Conservation (phyloP, 106 monocot species). For the Dioscorea alata region DNA sequence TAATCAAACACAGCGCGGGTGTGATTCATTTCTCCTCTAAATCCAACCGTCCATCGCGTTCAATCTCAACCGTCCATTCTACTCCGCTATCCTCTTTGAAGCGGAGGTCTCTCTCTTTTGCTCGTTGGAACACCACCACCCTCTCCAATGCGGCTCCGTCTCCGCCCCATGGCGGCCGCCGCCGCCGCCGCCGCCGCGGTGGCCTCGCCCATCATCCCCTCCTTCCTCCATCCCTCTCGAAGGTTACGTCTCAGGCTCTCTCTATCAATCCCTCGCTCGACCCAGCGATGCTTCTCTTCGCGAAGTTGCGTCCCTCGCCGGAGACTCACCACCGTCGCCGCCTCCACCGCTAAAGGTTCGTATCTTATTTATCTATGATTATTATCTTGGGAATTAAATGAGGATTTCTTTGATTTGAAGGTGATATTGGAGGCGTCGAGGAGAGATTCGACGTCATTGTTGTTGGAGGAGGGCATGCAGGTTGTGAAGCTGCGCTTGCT, state of each 20-base stretch:
- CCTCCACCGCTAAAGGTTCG: conserved; percentile 20
- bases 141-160: conserved; percentile 31
- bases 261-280: not conserved
- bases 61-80: too few species aligned
- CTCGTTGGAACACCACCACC: too few species aligned
- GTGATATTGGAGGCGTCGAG: conserved; percentile 5
- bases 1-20: too few species aligned
- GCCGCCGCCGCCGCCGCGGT: conserved; percentile 8
- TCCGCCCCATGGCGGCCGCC: conserved; percentile 25
- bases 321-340: conserved; percentile 17
- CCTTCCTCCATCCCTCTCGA: conserved; percentile 1
- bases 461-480: conserved; percentile 97
- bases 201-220: conserved; percentile 8
- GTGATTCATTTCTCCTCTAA: too few species aligned
- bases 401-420: not conserved
- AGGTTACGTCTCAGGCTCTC: not conserved
- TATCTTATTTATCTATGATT: not conserved
- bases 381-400: not conserved
- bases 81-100: too few species aligned
- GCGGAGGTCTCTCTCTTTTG: too few species aligned
- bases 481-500: conserved; percentile 97
- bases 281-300: conserved; percentile 3
- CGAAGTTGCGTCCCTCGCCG: conserved; percentile 3
- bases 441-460: conserved; percentile 95
- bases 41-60: too few species aligned